phyloP scores from a whole-genome alignment of 2,329 filamentous ascomycete genomes.

The Beauveria varroae region DNA sequence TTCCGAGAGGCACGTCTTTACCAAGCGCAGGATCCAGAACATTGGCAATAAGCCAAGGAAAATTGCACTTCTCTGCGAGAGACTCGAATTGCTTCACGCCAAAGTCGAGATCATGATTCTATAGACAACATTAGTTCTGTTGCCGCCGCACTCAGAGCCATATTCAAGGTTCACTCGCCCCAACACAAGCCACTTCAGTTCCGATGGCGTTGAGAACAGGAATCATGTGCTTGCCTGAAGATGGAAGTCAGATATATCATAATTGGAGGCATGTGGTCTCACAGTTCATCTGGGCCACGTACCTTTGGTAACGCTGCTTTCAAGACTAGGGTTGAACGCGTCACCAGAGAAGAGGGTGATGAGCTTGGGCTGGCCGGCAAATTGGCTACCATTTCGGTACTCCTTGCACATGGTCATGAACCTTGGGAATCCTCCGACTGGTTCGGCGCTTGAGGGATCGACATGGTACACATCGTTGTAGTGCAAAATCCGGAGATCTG shows the following conservation, averaged over 20 bases:
- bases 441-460: conserved; percentile 66
- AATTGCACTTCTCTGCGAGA: conserved; percentile 65
- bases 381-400: conserved; percentile 58
- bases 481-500: conserved; percentile 75
- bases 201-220: conserved; percentile 71
- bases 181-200: conserved; percentile 74
- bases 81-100: conserved; percentile 74
- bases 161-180: conserved; percentile 43
- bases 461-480: conserved; percentile 95
- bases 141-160: too few species aligned
- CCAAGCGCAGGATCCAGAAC: conserved; percentile 78
- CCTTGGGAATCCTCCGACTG: conserved; percentile 71
- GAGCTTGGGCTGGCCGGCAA: conserved; percentile 54
- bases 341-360: conserved; percentile 86
- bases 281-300: not conserved
- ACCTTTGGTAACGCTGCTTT: conserved; percentile 85
- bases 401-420: conserved; percentile 74
- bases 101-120: conserved; percentile 93
- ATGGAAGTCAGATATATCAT: not conserved
- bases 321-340: conserved; percentile 84
- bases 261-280: too few species aligned
- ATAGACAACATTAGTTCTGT: not conserved
- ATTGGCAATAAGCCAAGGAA: conserved; percentile 87
- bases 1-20: conserved; percentile 64
- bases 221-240: conserved; percentile 71